Evolutionary conservation across 2,329 filamentous ascomycete genomes (phyloP).

Genomic region (Teratosphaeriaceae sp.): DNA sequence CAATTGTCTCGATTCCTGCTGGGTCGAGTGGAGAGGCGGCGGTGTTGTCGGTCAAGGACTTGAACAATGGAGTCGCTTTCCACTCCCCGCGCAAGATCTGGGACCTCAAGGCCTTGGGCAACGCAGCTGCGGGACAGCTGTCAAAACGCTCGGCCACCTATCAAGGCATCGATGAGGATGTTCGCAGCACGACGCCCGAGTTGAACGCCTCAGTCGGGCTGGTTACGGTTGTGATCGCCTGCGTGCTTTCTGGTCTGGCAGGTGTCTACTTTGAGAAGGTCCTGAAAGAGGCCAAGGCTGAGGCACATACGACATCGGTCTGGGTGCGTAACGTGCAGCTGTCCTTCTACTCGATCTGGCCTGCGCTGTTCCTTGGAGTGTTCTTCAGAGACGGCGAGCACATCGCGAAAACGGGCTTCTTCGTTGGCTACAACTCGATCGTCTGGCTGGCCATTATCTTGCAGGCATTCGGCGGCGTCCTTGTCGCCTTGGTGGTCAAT

Average conservation of each 20-base stretch:
- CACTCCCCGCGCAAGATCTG: conserved; percentile 76
- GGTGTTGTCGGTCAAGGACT: conserved; percentile 50
- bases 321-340: conserved; percentile 96
- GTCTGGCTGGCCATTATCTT: conserved; percentile 81
- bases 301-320: conserved; percentile 61
- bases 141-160: conserved; percentile 76
- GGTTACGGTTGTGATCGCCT: conserved; percentile 68
- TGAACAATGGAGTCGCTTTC: conserved; percentile 52
- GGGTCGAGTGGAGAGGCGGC: conserved; percentile 36
- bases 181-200: conserved; percentile 43
- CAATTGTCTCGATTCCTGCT: conserved; percentile 72
- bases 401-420: conserved; percentile 81
- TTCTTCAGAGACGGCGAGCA: conserved; percentile 79
- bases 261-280: conserved; percentile 89
- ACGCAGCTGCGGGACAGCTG: conserved; percentile 44
- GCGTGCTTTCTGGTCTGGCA: conserved; percentile 73
- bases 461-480: conserved; percentile 76
- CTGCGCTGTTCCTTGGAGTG: conserved; percentile 70
- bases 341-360: conserved; percentile 88
- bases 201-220: conserved; percentile 79
- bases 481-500: conserved; percentile 75
- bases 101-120: conserved; percentile 61
- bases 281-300: conserved; percentile 64
- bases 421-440: conserved; percentile 86
- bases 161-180: conserved; percentile 70